Conservation (phyloP, 2,329 filamentous ascomycete species). For the Fusarium neocosmosporiellum region DNA sequence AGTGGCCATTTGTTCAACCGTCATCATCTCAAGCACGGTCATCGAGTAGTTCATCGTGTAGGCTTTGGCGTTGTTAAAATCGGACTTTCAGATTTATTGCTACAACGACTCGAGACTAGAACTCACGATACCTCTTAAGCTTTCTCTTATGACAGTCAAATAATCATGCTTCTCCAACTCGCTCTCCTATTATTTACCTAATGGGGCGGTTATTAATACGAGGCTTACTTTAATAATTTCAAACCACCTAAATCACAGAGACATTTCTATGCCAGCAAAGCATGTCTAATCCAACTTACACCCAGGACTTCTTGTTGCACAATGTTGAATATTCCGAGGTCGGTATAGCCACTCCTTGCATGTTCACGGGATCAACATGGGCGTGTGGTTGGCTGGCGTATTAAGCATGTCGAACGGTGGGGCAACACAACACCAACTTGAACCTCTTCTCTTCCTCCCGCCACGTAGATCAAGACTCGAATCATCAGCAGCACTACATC, state of each 20-base stretch:
- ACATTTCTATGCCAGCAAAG: background rate
- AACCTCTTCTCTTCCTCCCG: conserved; percentile 2
- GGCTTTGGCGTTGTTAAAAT: background rate
- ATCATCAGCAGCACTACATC: background rate
- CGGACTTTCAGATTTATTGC: background rate
- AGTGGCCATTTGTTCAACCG: background rate
- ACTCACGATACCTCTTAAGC: background rate
- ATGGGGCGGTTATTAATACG: background rate
- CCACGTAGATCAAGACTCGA: background rate
- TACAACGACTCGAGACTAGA: background rate
- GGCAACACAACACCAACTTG: conserved; percentile 24
- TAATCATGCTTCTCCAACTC: background rate
- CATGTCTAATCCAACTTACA: background rate
- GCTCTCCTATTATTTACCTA: background rate
- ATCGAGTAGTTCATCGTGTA: background rate
- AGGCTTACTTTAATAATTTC: background rate
- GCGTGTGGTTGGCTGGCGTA: background rate
- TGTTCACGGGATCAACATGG: background rate
- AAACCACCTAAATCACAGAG: background rate
- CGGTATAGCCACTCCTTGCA: background rate
- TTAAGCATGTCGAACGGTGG: conserved; percentile 9
- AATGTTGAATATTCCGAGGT: background rate
- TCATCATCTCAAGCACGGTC: background rate
- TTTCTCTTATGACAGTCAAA: background rate
- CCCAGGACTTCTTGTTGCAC: background rate